Conservation (phyloP, 2,329 filamentous ascomycete genomes). For the Exserohilum turcica region DNA sequence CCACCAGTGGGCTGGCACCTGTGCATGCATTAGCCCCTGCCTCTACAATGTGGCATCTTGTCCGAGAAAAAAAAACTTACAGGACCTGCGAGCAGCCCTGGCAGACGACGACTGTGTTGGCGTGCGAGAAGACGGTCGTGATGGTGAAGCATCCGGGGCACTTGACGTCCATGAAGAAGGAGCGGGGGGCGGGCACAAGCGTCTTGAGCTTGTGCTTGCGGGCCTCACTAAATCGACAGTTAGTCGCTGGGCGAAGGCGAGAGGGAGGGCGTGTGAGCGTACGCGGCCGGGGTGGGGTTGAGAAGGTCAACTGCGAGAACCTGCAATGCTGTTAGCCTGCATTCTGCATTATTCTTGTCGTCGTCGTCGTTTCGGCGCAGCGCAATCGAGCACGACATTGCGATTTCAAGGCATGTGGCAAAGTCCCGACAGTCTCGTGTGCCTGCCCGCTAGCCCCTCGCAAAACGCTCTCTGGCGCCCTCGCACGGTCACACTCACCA, state of each 20-base stretch:
- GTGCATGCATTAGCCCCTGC: constrained; percentile 31
- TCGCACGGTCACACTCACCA: constrained; percentile 42
- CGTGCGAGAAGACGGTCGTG: constrained; percentile 99
- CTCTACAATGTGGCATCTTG: constrained; percentile 1
- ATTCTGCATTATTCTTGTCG: constrained; percentile 20
- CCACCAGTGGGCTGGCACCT: constrained; percentile 97
- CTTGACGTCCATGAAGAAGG: constrained; percentile 99
- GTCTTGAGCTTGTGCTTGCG: constrained; percentile 99
- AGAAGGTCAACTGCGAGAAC: constrained; percentile 99
- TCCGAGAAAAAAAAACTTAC: constrained; percentile 33
- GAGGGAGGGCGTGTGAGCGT: constrained; percentile 26
- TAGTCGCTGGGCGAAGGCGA: constrained; percentile 30
- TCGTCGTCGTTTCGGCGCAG: constrained; percentile 19
- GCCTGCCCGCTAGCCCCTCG: constrained; percentile 23
- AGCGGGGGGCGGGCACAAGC: constrained; percentile 93
- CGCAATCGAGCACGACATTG: constrained; percentile 19
- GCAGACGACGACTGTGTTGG: constrained; percentile 99
- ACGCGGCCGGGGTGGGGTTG: constrained; percentile 92
- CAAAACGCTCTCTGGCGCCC: constrained; percentile 7
- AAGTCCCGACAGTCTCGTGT: constrained; percentile 43
- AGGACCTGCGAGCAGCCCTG: constrained; percentile 98
- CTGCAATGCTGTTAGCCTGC: constrained; percentile 56
- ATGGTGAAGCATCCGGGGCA: constrained; percentile 99
- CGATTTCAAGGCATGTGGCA: constrained; percentile 37
- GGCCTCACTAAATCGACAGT: constrained; percentile 67